Conservation (phyloP, 176 grass and related monocot species). For the Melocanna baccifera region DNA sequence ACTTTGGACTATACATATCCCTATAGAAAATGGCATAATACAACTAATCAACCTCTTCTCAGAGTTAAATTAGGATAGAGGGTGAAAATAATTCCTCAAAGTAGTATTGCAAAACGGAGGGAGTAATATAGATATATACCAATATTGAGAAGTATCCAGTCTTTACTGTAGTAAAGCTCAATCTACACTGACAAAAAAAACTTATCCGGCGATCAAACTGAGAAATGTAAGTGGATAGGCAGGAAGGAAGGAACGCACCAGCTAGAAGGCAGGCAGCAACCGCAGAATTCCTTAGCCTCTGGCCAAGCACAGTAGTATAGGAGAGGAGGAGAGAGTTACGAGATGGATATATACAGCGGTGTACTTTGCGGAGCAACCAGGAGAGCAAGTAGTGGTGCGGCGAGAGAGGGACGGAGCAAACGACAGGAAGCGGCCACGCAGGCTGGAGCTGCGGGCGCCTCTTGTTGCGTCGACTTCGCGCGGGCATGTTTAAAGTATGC, state of each 20-base stretch:
- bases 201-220: neutral
- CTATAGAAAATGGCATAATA: neutral
- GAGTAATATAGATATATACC: neutral
- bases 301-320: neutral
- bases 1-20: neutral
- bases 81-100: neutral
- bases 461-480: neutral
- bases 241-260: neutral
- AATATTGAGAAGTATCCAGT: neutral
- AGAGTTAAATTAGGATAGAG: neutral
- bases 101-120: neutral
- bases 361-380: neutral
- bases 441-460: conserved; percentile 8
- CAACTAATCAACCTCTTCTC: neutral
- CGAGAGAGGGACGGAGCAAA: neutral
- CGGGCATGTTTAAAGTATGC: neutral
- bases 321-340: neutral
- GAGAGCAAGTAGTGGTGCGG: neutral
- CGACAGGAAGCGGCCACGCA: conserved; percentile 12
- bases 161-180: neutral
- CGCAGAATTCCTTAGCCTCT: neutral
- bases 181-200: neutral
- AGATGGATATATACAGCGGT: conserved; percentile 14
- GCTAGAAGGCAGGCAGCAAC: neutral
- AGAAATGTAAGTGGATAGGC: neutral